Conservation (phyloP, 2,329 filamentous ascomycete genomes). For the Diaporthe destruens region DNA sequence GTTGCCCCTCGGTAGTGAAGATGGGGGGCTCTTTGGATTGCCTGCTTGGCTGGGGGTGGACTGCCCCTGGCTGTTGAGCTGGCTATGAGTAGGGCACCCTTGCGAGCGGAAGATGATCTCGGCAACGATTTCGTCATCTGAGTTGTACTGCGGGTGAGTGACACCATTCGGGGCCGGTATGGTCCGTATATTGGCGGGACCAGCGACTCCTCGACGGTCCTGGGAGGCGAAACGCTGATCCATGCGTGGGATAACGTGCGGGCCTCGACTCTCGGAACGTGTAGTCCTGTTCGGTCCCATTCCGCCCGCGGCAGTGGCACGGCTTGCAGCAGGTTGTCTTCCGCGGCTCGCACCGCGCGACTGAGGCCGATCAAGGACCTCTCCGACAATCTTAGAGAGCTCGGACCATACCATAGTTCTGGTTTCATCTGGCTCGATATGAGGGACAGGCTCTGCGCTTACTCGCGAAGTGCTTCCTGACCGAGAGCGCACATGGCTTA, state of each 20-base stretch:
- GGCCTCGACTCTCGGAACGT: neutral
- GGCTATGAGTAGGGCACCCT: constrained; percentile 5
- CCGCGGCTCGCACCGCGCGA: constrained; percentile 22
- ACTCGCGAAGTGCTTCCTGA: neutral
- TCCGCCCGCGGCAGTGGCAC: neutral
- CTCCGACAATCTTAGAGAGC: constrained; percentile 36
- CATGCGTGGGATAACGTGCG: neutral
- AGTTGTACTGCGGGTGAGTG: neutral
- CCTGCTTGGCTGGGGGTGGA: neutral
- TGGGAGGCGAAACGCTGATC: constrained; percentile 4
- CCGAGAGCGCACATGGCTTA: neutral
- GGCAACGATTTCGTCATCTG: constrained; percentile 36
- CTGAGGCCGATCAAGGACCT: neutral
- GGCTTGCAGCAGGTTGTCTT: constrained; percentile 5
- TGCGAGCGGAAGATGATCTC: constrained; percentile 35
- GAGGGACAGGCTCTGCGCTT: neutral
- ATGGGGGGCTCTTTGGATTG: constrained; percentile 5
- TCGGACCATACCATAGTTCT: constrained; percentile 37
- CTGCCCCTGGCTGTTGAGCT: constrained; percentile 12
- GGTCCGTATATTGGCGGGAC: neutral
- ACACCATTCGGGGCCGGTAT: neutral
- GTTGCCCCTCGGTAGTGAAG: no score
- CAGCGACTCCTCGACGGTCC: constrained; percentile 19
- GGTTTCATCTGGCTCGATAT: constrained; percentile 35
- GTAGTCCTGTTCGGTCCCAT: no score